Conservation (phyloP, 2,329 filamentous ascomycete genomes). For the Fusarium poae region DNA sequence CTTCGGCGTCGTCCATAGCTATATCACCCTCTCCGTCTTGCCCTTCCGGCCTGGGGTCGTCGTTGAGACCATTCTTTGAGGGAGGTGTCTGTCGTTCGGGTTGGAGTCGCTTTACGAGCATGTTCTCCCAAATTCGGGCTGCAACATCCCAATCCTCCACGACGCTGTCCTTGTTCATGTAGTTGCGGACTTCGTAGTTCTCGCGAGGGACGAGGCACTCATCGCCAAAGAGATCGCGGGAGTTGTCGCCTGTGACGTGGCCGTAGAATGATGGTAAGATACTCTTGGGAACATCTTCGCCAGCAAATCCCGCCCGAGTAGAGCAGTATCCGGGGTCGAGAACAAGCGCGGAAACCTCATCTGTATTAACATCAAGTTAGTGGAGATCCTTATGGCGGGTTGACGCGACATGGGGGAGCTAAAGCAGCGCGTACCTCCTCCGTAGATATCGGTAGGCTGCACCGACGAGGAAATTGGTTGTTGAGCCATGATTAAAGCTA, state of each 20-base stretch:
- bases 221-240: conserved; percentile 83
- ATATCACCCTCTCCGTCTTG: conserved; percentile 73
- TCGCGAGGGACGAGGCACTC: conserved; percentile 84
- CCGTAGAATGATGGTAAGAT: conserved; percentile 93
- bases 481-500: conserved; percentile 62
- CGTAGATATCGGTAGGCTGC: conserved; percentile 73
- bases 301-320: conserved; percentile 94
- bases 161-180: conserved; percentile 87
- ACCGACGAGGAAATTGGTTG: conserved; percentile 68
- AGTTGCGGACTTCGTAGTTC: conserved; percentile 88
- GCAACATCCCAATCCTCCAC: conserved; percentile 98
- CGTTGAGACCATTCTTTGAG: conserved; percentile 83
- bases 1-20: conserved; percentile 65
- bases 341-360: conserved; percentile 97
- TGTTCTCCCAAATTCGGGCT: conserved; percentile 90
- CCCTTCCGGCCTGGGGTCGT: conserved; percentile 68
- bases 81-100: conserved; percentile 78
- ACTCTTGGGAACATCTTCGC: conserved; percentile 96
- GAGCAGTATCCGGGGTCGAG: conserved; percentile 94
- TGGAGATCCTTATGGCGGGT: conserved; percentile 23
- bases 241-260: conserved; percentile 60
- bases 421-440: conserved; percentile 64
- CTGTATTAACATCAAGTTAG: conserved; percentile 61
- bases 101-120: conserved; percentile 89
- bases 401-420: conserved; percentile 40